Percentiles rank a stretch among this genome's conserved stretches.
These are phyloP conservation scores for Pseudocercospora macadamiae DNA, from an alignment of 2,329 filamentous ascomycete species.

Conservation along the genomic window DNA sequence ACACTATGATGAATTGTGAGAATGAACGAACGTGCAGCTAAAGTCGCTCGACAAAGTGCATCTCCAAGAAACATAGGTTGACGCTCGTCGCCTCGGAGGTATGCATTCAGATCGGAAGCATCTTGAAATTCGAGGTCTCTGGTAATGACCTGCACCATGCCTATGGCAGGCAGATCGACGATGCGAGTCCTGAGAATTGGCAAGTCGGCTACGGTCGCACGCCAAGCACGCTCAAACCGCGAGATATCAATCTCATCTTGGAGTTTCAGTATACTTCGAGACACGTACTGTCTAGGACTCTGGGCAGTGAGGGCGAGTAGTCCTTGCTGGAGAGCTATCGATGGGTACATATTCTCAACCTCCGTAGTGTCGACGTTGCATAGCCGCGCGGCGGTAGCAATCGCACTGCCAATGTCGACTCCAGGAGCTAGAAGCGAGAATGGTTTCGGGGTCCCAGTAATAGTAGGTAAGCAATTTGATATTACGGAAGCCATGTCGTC, in stretches of 20 bases:
- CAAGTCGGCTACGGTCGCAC: not conserved
- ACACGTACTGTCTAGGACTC: constrained; percentile 56
- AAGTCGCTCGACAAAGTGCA: constrained; percentile 51
- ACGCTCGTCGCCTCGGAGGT: constrained; percentile 40
- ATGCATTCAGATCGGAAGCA: constrained; percentile 35
- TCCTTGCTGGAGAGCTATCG: constrained; percentile 21
- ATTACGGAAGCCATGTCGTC: constrained; percentile 3
- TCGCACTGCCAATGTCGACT: not conserved
- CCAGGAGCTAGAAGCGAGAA: constrained; percentile 8
- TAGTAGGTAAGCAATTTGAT: not conserved
- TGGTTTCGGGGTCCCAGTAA: not conserved
- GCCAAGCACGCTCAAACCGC: constrained; percentile 39
- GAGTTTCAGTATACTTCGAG: constrained; percentile 38
- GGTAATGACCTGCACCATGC: constrained; percentile 31
- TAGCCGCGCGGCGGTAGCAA: constrained; percentile 6
- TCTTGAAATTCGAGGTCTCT: constrained; percentile 36
- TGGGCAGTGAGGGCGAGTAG: constrained; percentile 58
- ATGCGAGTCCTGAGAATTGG: constrained; percentile 6
- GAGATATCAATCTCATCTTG: constrained; percentile 34
- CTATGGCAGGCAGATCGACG: constrained; percentile 8
- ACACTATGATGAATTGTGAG: constrained; percentile 41
- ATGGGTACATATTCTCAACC: constrained; percentile 57
- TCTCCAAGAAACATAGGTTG: constrained; percentile 45
- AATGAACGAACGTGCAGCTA: constrained; percentile 22
- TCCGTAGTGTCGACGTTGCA: constrained; percentile 18